Percentiles rank a stretch among this genome's conserved stretches.
These are phyloP conservation scores for Trichoderma brevicompactum DNA, from an alignment of 2,329 filamentous ascomycete species.

Conservation along the genomic window DNA sequence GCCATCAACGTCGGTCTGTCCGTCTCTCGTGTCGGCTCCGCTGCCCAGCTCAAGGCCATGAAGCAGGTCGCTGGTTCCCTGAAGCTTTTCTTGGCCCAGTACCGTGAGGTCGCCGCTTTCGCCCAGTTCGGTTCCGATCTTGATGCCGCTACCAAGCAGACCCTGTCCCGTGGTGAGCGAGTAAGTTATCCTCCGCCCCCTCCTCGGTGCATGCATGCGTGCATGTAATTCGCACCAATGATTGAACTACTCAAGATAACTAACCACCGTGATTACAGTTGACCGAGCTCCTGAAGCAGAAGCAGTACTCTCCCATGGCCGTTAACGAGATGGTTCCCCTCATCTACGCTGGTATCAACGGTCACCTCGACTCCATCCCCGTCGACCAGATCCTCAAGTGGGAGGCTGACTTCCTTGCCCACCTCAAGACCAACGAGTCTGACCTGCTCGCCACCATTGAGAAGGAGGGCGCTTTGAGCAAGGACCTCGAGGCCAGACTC, in stretches of 20 bases:
- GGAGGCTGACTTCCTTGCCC: conserved; percentile 91
- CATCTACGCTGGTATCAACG: conserved; percentile 99
- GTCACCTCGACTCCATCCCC: conserved; percentile 85
- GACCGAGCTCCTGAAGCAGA: conserved; percentile 99
- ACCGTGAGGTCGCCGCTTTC: conserved; percentile 99
- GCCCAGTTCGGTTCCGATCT: conserved; percentile 99
- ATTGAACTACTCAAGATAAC: neutral
- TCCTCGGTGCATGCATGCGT: neutral
- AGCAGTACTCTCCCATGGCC: conserved; percentile 98
- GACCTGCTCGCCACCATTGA: conserved; percentile 86
- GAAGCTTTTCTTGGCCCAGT: conserved; percentile 99
- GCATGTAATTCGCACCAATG: neutral
- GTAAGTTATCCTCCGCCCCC: conserved; percentile 55
- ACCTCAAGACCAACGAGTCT: conserved; percentile 88
- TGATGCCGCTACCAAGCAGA: conserved; percentile 98
- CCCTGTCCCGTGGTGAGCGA: conserved; percentile 96
- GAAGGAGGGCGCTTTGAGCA: conserved; percentile 94
- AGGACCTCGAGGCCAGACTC: conserved; percentile 84
- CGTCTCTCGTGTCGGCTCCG: conserved; percentile 99
- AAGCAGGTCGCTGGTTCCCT: conserved; percentile 99
- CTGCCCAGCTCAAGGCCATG: conserved; percentile 99
- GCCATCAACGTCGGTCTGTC: conserved; percentile 99
- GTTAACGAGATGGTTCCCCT: conserved; percentile 99
- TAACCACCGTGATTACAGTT: conserved; percentile 52
- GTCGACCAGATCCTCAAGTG: conserved; percentile 90